Conservation (phyloP, 371 early-diverging fungal species). For the Funneliformis caledonium region DNA sequence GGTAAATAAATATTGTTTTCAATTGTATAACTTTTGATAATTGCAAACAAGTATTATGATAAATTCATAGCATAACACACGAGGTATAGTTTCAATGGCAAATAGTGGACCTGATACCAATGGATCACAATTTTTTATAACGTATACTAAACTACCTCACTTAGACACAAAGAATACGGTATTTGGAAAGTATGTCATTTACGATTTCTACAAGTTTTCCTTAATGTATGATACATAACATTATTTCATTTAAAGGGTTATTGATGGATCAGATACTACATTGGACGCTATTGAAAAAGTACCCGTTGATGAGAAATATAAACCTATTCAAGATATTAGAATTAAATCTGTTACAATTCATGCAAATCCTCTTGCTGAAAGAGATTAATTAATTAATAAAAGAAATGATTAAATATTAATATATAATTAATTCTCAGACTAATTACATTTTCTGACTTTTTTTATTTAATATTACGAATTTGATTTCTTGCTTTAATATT, state of each 20-base stretch:
- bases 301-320: conserved; percentile 82
- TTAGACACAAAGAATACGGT: conserved; percentile 92
- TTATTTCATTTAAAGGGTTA: conserved; percentile 62
- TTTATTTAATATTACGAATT: no score
- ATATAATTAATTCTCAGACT: no score
- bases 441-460: no score
- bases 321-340: conserved; percentile 82
- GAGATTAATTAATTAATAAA: background rate
- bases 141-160: conserved; percentile 81
- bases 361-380: conserved; percentile 95
- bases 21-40: background rate
- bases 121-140: conserved; percentile 94
- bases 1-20: conserved; percentile 49
- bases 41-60: background rate
- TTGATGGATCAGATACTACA: conserved; percentile 86
- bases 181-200: conserved; percentile 81
- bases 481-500: no score
- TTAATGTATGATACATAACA: background rate
- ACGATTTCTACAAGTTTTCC: background rate
- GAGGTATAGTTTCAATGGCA: conserved; percentile 93
- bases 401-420: no score
- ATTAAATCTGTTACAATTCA: conserved; percentile 86
- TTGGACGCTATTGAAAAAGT: conserved; percentile 87
- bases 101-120: conserved; percentile 92
- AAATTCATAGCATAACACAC: conserved; percentile 75